Conservation (phyloP, 129 eudicot species). For the Heracleum sosnowskyi region DNA sequence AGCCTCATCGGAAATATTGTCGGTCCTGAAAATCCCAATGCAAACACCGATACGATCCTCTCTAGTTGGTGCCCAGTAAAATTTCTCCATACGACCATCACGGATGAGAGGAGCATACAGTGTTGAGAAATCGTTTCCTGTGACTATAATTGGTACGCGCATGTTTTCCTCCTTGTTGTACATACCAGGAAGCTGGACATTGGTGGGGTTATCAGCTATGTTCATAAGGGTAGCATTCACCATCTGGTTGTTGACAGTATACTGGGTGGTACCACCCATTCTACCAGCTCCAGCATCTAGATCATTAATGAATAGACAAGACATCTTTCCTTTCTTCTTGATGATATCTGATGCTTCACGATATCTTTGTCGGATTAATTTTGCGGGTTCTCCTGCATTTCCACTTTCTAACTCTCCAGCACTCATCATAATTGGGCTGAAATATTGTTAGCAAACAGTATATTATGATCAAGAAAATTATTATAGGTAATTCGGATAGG, state of each 20-base stretch:
- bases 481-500: background rate
- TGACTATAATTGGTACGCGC: conserved; percentile 87
- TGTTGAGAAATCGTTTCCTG: conserved; percentile 89
- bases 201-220: conserved; percentile 96
- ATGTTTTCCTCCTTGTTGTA: conserved; percentile 93
- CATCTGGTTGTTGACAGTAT: conserved; percentile 8
- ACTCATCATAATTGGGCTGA: conserved; percentile 41
- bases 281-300: conserved; percentile 93
- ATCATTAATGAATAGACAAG: conserved; percentile 84
- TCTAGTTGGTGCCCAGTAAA: conserved; percentile 98
- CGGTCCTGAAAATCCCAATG: conserved; percentile 65
- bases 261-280: conserved; percentile 7
- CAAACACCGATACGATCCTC: conserved; percentile 94
- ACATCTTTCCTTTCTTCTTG: conserved; percentile 61
- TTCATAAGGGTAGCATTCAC: conserved; percentile 83
- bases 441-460: background rate
- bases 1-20: conserved; percentile 38
- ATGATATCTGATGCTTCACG: conserved; percentile 53
- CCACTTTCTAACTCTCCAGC: conserved; percentile 8
- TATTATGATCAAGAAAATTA: background rate
- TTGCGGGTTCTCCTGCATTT: conserved; percentile 17
- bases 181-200: conserved; percentile 96
- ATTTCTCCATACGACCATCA: conserved; percentile 71
- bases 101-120: conserved; percentile 8
- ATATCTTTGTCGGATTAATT: conserved; percentile 86